These are phyloP conservation scores for Malus hybrid DNA, from an alignment of 331 rosid species.

Conservation along the genomic window DNA sequence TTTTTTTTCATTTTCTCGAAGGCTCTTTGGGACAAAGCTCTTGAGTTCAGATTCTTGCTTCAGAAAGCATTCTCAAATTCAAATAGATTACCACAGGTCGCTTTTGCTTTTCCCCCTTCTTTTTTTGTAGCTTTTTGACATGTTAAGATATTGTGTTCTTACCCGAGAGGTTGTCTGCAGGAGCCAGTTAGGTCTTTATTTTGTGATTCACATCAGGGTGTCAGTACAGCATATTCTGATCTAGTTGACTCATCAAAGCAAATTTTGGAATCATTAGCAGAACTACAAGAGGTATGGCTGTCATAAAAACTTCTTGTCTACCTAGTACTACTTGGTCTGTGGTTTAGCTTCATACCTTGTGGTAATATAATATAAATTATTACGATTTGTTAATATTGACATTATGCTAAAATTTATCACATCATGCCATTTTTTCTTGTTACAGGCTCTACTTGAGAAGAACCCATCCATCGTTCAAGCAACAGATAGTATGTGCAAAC, in stretches of 20 bases:
- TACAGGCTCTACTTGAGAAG: slow-evolving; percentile 67
- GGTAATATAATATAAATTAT: no score
- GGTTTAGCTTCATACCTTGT: not conserved
- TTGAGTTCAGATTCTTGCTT: slow-evolving; percentile 74
- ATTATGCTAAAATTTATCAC: not conserved
- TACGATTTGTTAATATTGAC: not conserved
- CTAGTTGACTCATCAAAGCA: slow-evolving; percentile 55
- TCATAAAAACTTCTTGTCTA: not conserved
- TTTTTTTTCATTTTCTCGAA: slow-evolving; percentile 14
- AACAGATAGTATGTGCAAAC: slow-evolving; percentile 36
- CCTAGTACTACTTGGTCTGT: not conserved
- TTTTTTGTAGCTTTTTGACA: not conserved
- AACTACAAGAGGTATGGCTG: slow-evolving; percentile 61
- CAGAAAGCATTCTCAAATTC: slow-evolving; percentile 79
- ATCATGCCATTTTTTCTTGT: not conserved
- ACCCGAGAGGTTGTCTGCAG: slow-evolving; percentile 36
- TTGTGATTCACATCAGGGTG: slow-evolving; percentile 50
- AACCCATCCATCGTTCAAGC: slow-evolving; percentile 56
- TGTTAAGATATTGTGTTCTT: slow-evolving; percentile 11
- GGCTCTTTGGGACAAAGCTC: slow-evolving; percentile 89
- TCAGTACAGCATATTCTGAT: slow-evolving; percentile 55
- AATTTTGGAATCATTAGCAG: slow-evolving; percentile 67
- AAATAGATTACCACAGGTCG: slow-evolving; percentile 87
- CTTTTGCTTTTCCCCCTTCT: slow-evolving; percentile 3
- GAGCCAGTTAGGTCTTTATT: slow-evolving; percentile 55